Evolutionary conservation across 345 rosid species (phyloP), one percentile per base, ranked within the genome.

Genomic region (Excoecaria cochinchinensis): DNA sequence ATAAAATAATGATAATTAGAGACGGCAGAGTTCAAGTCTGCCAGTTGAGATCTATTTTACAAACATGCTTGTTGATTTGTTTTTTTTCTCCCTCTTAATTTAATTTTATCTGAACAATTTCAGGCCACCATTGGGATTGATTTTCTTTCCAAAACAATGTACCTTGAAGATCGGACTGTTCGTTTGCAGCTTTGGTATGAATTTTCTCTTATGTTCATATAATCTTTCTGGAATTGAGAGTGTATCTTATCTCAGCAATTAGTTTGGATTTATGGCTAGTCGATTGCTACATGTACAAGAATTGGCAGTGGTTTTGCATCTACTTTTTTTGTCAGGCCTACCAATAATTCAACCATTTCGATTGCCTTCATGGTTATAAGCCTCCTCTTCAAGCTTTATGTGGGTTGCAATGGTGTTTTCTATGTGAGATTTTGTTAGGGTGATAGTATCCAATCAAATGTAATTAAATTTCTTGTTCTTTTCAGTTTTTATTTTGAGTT

Each of bases 61-160:
- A 48, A 47, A 12, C 36, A 40, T 70, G 42, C 6, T 3, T 15
- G 16, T 17, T 60, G 65, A 60, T 60, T n/a, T n/a, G n/a, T n/a
- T n/a, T 3, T 58, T 58, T 58, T n/a, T 21, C 1, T n/a, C 3
- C 13, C 17, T 58, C 19, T 62, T 72, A 25, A 0, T 58, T 60
- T 61, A 4, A 8, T 15, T 7, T 13, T 47, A 8, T 4, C 13
- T 36, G 24, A 48, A 19, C 9, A 19, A 19, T 58, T 50, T 31
- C 89, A 92, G 98, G 98, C 98, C 25, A 94, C 97, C 0, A 92
- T 94, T 47, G 98, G 97, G 44, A 94, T 94, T 70, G 98, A 94
- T 81, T 94, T 94, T 72, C 80, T 92, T 84, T 94, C 97, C 4
- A 94, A 94, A 77, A 94, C 98, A 48, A 94, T 94, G 96, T 92